Conservation (phyloP, 805 yeast genomes). For the Kazachstania martiniae region DNA sequence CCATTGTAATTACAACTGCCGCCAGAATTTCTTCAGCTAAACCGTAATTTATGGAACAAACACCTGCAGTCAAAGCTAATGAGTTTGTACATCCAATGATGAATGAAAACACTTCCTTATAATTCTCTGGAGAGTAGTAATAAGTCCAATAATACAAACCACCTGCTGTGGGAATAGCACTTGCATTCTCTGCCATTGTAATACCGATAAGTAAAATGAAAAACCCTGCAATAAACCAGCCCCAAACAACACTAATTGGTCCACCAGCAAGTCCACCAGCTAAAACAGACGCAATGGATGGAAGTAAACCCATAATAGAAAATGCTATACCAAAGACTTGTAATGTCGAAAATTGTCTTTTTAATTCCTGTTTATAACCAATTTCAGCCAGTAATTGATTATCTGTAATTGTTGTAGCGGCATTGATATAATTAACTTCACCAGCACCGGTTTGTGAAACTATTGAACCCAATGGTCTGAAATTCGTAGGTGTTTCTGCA, state of each 20-base stretch:
- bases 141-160: slow-evolving; percentile 64
- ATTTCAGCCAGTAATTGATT: slow-evolving; percentile 28
- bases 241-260: slow-evolving; percentile 54
- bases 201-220: slow-evolving; percentile 50
- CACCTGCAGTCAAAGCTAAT: slow-evolving; percentile 53
- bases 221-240: slow-evolving; percentile 48
- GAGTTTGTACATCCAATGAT: slow-evolving; percentile 60
- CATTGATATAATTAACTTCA: slow-evolving; percentile 17
- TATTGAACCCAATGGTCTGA: slow-evolving; percentile 7
- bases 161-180: slow-evolving; percentile 66
- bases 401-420: slow-evolving; percentile 13
- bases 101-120: slow-evolving; percentile 45
- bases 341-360: slow-evolving; percentile 46
- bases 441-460: slow-evolving; percentile 16
- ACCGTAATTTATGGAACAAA: slow-evolving; percentile 62
- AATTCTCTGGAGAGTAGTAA: slow-evolving; percentile 48
- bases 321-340: slow-evolving; percentile 66
- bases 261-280: slow-evolving; percentile 49
- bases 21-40: slow-evolving; percentile 50
- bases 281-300: slow-evolving; percentile 49
- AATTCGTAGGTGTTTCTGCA: too few relatives aligned
- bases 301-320: slow-evolving; percentile 61
- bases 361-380: slow-evolving; percentile 62
- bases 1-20: slow-evolving; percentile 42
- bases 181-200: slow-evolving; percentile 55